Conservation (phyloP, 2,329 filamentous ascomycete genomes). For the Penicillium sp. region DNA sequence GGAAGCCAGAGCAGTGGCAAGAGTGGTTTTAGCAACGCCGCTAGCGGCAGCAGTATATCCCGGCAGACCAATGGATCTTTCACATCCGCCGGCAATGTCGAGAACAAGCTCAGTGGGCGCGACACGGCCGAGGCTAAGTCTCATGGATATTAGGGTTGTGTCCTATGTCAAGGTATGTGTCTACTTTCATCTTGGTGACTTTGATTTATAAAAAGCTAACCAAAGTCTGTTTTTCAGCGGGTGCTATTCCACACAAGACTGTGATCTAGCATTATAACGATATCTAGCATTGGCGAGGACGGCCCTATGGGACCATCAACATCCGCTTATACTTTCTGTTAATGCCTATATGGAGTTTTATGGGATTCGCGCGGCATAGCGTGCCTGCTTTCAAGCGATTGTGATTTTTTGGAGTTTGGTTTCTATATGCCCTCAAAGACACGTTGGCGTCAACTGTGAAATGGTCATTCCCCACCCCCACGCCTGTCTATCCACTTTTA, state of each 20-base stretch:
- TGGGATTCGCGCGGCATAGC: conserved; percentile 5
- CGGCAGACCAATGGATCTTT: conserved; percentile 18
- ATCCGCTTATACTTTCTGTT: not conserved
- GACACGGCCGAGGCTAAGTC: conserved; percentile 6
- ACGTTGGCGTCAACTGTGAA: conserved; percentile 10
- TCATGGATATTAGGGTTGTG: conserved; percentile 5
- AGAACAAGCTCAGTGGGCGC: not conserved
- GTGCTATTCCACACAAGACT: not conserved
- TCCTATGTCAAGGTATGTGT: conserved; percentile 5
- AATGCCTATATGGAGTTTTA: conserved; percentile 13
- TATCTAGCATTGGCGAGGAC: conserved; percentile 5
- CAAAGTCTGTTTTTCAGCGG: no score
- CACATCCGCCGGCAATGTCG: conserved; percentile 16
- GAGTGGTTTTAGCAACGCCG: conserved; percentile 26
- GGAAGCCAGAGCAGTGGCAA: conserved; percentile 29
- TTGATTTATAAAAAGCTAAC: not conserved
- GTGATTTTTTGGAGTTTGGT: conserved; percentile 13
- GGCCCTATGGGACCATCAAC: not conserved
- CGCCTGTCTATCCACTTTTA: not conserved
- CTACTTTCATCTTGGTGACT: no score
- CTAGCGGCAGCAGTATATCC: conserved; percentile 16
- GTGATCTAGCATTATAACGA: conserved; percentile 4
- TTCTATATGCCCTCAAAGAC: conserved; percentile 14
- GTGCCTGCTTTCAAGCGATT: conserved; percentile 20
- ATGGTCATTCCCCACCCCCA: not conserved